phyloP scores from a whole-genome alignment of 2,329 filamentous ascomycete genomes.

The Calonectria crousiana region DNA sequence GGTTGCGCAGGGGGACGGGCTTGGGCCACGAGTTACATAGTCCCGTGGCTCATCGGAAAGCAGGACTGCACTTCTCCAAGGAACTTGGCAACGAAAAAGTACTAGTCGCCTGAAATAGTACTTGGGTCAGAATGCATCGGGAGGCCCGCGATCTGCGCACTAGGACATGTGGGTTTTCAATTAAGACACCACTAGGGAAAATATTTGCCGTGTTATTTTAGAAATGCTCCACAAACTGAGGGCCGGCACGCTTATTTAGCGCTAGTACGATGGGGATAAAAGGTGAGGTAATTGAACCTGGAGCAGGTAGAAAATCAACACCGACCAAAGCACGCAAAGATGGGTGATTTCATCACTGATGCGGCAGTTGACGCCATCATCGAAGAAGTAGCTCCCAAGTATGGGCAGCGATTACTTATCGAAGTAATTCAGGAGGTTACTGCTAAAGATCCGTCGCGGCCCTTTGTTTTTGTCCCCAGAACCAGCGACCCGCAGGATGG shows the following conservation, averaged over 20 bases:
- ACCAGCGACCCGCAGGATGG: background rate
- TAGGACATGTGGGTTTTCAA: too few species aligned
- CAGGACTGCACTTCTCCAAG: too few species aligned
- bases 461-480: background rate
- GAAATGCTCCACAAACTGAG: background rate
- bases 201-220: too few species aligned
- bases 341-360: background rate
- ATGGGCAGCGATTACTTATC: slow-evolving; percentile 1
- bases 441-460: background rate
- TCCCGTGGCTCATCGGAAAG: too few species aligned
- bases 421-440: background rate
- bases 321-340: background rate
- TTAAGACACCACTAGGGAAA: background rate
- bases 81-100: too few species aligned
- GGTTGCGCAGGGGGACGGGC: too few species aligned
- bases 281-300: background rate
- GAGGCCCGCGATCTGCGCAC: too few species aligned
- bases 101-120: too few species aligned
- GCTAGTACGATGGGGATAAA: too few species aligned
- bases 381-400: background rate
- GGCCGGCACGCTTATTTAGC: background rate
- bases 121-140: too few species aligned
- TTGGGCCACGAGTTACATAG: too few species aligned
- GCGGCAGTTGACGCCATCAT: background rate
- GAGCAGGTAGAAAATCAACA: background rate